These are phyloP conservation scores for Sclerotinia borealis DNA, from an alignment of 2,329 filamentous ascomycete species.

Conservation along the genomic window DNA sequence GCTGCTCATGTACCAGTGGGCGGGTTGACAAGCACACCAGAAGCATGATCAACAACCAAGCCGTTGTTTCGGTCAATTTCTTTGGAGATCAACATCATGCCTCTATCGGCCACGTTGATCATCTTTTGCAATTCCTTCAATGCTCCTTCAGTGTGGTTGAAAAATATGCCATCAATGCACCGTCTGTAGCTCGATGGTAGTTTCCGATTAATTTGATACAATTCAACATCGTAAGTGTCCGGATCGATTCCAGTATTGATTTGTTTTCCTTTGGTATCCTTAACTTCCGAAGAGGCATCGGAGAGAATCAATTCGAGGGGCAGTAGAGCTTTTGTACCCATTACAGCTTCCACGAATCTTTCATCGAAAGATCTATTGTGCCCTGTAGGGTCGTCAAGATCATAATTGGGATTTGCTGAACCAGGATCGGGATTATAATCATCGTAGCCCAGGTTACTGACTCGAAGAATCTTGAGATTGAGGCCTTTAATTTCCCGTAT, in stretches of 20 bases:
- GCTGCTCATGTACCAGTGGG: background rate
- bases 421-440: constrained; percentile 24
- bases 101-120: constrained; percentile 30
- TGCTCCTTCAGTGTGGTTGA: constrained; percentile 31
- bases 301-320: background rate
- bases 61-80: constrained; percentile 16
- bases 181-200: constrained; percentile 29
- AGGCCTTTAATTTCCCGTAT: constrained; percentile 25
- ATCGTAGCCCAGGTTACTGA: constrained; percentile 32
- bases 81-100: constrained; percentile 26
- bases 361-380: constrained; percentile 28
- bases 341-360: constrained; percentile 31
- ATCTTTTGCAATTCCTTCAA: constrained; percentile 29
- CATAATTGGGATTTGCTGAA: constrained; percentile 22
- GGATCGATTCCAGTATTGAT: background rate
- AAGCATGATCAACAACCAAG: background rate
- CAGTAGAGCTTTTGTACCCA: constrained; percentile 7
- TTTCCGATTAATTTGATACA: constrained; percentile 28
- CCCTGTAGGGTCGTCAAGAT: constrained; percentile 26
- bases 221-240: constrained; percentile 28
- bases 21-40: background rate
- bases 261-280: background rate
- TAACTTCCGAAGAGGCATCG: background rate
- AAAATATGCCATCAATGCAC: constrained; percentile 31
- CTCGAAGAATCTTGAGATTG: constrained; percentile 27